Base-by-base conservation (phyloP, 495 filamentous ascomycete genomes). In the Hypoxylon cercidicola region DNA sequence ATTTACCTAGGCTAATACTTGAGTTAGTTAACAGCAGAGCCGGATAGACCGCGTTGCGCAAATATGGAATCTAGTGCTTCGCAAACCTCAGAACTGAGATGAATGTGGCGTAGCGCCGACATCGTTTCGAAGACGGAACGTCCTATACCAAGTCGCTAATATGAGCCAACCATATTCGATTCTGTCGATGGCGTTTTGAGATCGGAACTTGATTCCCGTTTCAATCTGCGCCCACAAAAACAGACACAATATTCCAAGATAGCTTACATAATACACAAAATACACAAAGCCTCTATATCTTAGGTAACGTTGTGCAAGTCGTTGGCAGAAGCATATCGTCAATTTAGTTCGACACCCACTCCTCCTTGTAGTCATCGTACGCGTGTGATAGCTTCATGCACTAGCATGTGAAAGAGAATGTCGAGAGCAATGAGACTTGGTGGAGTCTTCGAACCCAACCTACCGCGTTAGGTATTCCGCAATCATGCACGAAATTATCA, bases 381-480 rank as follows among this genome's bases (percentile, higher is more conserved):
- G 45, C 28, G 45, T 51, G 30, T 41, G 35, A 67, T 32, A 32
- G 32, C 47, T 56, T 58, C 47, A 35, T 46, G 64, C 53, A 62
- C 44, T 58, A 57, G 50, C 60, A 68, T 55, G 58, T 62, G 55
- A 60, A 59, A 50, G 59, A 56, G 60, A 55, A 55, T 59, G 46
- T 40, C 37, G 18, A 32, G 30, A 32, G 30, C 25, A 49, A 59
- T 35, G 53, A 47, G 50, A 46, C 32, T 2, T 30, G 50, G 65
- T 68, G 65, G 65, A 68, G 60, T 56, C 41, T 30, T 59, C 55
- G 35, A 63, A 61, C 65, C 65, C 55, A 68, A 63, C 51, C 37
- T 64, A 41, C 49, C 62, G 11, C 32, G 53, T 67, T 61, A 49
- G 64, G 64, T 55, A 68, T 68, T 51, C 54, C 60, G 46, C 21